Conservation (phyloP, 2,329 filamentous ascomycete genomes). For the Achaetomium macrosporum region DNA sequence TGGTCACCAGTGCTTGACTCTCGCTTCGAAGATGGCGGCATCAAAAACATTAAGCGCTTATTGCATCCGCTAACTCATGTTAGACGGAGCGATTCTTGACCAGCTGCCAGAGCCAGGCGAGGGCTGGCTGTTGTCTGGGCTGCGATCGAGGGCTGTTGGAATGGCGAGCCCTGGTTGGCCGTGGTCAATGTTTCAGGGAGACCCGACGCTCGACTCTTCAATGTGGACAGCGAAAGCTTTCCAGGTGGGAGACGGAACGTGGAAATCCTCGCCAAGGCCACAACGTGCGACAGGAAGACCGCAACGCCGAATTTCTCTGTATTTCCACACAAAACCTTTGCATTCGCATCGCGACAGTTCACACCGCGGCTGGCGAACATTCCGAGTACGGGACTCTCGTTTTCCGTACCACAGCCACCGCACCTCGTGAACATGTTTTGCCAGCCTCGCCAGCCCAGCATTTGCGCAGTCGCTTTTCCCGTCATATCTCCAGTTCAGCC, state of each 20-base stretch:
- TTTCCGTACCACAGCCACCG: constrained; percentile 5
- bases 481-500: constrained; percentile 18
- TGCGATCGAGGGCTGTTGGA: constrained; percentile 8
- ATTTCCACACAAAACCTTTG: neutral
- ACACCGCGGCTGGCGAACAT: neutral
- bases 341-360: neutral
- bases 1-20: neutral
- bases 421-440: neutral
- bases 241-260: too few species aligned
- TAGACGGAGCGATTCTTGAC: neutral
- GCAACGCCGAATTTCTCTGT: neutral
- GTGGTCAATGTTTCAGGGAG: constrained; percentile 22
- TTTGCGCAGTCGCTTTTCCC: neutral
- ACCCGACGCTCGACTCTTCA: constrained; percentile 10
- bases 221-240: neutral
- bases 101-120: neutral
- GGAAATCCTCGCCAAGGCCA: constrained; percentile 4
- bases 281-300: neutral
- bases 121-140: constrained; percentile 9
- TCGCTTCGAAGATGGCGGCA: neutral
- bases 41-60: neutral
- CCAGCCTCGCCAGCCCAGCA: neutral
- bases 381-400: constrained; percentile 1
- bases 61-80: neutral
- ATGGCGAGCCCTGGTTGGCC: constrained; percentile 21